Base-by-base conservation (phyloP, 2,329 filamentous ascomycete genomes). In the Metarhizium robertsii region DNA sequence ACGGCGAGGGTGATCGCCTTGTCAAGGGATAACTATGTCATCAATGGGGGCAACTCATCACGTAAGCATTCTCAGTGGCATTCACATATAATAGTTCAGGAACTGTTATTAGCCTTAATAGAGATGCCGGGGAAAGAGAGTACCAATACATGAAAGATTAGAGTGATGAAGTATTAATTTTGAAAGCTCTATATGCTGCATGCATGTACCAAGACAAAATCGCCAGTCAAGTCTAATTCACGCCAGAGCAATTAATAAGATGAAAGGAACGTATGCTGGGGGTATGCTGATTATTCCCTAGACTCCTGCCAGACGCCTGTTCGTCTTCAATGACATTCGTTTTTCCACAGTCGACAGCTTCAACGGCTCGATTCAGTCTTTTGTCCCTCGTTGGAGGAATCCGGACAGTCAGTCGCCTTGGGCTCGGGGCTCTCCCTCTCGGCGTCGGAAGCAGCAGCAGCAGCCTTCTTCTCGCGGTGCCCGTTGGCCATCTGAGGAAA, bases 401-500 rank as follows among this genome's bases (percentile, higher is more conserved):
- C 67, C 11, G 58, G 59, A 10, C 59, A 58, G 34, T 64, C 62
- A 55, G 64, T 66, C 7, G 60, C 61, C 57, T 58, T 62, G 18
- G 42, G 47, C 57, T 59, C 60, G 47, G 40, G 14, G 20, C 50
- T 55, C 30, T 25, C 25, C 25, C 25, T 25, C 25, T 25, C 25
- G 25, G 25, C 25, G 25, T 52, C 54, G 16, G 16, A 43, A 29
- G 34, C 45, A 18, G 36, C 16, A 18, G 25, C n/a, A 34, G 63
- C 60, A 1, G 53, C 55, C 53, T 55, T 61, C 58, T 63, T 63
- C 57, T 62, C 57, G 53, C 60, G 61, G 18, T 56, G 56, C n/a
- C 61, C 60, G 49, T 62, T 68, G 16, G 70, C 67, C 79, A 83
- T 82, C 59, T 75, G 74, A 0, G 79, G 79, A 70, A 84, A 83